Percentiles rank a stretch among this genome's conserved stretches.
Conservation (phyloP, 768 basidiomycete genomes). For the Strobilomyces confusus region DNA sequence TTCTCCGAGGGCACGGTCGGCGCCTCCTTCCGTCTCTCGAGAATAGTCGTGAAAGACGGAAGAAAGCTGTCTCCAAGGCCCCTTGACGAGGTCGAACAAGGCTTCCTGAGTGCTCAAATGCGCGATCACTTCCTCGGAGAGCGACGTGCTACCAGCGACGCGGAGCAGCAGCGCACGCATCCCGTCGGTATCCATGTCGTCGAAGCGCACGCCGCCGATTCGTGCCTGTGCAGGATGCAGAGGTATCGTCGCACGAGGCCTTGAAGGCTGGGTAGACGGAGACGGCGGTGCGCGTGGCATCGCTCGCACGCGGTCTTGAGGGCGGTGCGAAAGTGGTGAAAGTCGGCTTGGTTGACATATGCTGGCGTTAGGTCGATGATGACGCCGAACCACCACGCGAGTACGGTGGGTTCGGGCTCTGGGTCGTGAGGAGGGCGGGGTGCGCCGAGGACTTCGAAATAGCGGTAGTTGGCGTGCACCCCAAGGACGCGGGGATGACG, state of each 20-base stretch:
- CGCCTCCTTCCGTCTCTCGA: conserved; percentile 36
- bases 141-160: not conserved
- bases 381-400: conserved; percentile 28
- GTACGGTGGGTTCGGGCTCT: not conserved
- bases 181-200: conserved; percentile 40
- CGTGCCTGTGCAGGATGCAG: conserved; percentile 46
- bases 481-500: conserved; percentile 17
- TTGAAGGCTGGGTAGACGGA: conserved; percentile 46
- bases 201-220: conserved; percentile 59
- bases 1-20: conserved; percentile 21
- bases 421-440: not conserved
- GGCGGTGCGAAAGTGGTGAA: conserved; percentile 42
- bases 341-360: conserved; percentile 47
- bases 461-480: conserved; percentile 19
- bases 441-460: conserved; percentile 21
- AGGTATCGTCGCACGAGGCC: conserved; percentile 54
- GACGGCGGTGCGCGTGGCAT: not conserved
- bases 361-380: conserved; percentile 46
- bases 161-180: conserved; percentile 22
- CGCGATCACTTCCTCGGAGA: conserved; percentile 4
- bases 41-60: conserved; percentile 44
- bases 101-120: conserved; percentile 9
- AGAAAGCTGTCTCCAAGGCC: conserved; percentile 42
- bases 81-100: conserved; percentile 43
- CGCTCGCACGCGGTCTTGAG: conserved; percentile 42